phyloP scores from a whole-genome alignment of 495 filamentous ascomycete species.

The Aspergillus asperescens region DNA sequence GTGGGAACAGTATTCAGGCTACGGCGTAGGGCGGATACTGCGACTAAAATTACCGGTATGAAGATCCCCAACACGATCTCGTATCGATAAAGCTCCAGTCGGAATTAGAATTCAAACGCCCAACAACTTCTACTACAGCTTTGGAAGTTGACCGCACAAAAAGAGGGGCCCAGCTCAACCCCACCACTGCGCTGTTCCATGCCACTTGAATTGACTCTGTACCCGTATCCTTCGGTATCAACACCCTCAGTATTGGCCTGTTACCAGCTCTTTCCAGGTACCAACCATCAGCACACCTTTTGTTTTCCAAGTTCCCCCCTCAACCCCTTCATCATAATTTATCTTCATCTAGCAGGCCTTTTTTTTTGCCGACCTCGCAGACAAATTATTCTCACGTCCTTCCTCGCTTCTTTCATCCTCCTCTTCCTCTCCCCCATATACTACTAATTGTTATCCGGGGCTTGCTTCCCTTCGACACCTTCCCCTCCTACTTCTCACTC shows the following conservation, averaged over 20 bases:
- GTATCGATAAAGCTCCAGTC: slow-evolving; percentile 9
- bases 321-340: slow-evolving; percentile 10
- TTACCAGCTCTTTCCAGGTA: slow-evolving; percentile 5
- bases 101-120: slow-evolving; percentile 14
- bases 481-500: slow-evolving; percentile 12
- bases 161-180: background rate
- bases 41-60: slow-evolving; percentile 16
- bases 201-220: background rate
- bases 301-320: slow-evolving; percentile 9
- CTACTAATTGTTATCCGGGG: slow-evolving; percentile 31
- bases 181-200: background rate
- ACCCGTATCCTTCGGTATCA: slow-evolving; percentile 11
- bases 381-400: slow-evolving; percentile 6
- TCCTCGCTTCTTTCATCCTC: slow-evolving; percentile 3
- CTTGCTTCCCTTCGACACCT: slow-evolving; percentile 16
- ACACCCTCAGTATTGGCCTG: background rate
- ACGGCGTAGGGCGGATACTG: slow-evolving; percentile 29
- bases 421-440: slow-evolving; percentile 22
- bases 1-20: slow-evolving; percentile 22
- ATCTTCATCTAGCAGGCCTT: slow-evolving; percentile 8
- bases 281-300: background rate
- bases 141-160: background rate
- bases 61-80: slow-evolving; percentile 21
- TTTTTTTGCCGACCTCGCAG: slow-evolving; percentile 13
- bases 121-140: slow-evolving; percentile 2